These are phyloP conservation scores for Beauveria australis DNA, from an alignment of 2,329 filamentous ascomycete genomes.

Conservation along the genomic window DNA sequence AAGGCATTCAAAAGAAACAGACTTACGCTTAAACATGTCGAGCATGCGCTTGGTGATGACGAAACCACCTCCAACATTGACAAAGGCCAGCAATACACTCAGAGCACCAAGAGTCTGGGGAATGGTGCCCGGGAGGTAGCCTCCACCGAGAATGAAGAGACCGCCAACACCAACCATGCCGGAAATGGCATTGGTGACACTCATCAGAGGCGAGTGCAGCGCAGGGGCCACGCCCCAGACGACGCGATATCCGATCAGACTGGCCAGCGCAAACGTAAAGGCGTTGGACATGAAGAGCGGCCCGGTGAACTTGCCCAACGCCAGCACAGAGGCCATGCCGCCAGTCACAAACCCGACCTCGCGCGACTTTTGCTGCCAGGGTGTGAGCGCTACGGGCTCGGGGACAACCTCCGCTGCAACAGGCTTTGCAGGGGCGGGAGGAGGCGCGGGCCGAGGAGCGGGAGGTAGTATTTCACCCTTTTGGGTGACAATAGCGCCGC, in stretches of 20 bases:
- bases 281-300: conserved; percentile 83
- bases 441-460: conserved; percentile 58
- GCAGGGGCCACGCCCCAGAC: conserved; percentile 82
- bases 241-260: conserved; percentile 78
- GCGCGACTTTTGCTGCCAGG: conserved; percentile 71
- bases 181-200: conserved; percentile 86
- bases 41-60: conserved; percentile 91
- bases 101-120: conserved; percentile 70
- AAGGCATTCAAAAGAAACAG: too few species aligned
- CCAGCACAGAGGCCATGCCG: conserved; percentile 67
- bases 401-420: conserved; percentile 35
- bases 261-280: conserved; percentile 77
- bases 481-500: conserved; percentile 74
- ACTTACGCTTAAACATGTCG: conserved; percentile 73
- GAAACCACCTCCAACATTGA: conserved; percentile 83
- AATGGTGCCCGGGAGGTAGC: conserved; percentile 66
- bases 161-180: conserved; percentile 87
- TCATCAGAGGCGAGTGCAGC: conserved; percentile 84
- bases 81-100: conserved; percentile 77
- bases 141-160: conserved; percentile 81
- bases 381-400: conserved; percentile 60
- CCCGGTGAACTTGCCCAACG: conserved; percentile 71
- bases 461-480: conserved; percentile 69
- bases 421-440: conserved; percentile 40
- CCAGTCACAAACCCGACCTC: conserved; percentile 68